Base-by-base conservation (phyloP, 805 yeast genomes). In the Ogataea nonfermentans region DNA sequence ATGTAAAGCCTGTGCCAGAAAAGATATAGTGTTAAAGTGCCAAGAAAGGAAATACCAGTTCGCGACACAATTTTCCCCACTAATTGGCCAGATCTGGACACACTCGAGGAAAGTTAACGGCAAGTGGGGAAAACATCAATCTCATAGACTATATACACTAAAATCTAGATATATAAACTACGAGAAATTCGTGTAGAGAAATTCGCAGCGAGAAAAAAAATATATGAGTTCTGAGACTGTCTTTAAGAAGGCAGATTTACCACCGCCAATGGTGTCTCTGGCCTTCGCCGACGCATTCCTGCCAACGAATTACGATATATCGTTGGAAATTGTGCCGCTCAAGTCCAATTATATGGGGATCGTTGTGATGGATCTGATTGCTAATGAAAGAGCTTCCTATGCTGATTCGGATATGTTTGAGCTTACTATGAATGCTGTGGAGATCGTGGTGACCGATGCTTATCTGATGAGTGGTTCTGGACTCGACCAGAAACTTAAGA, bases 301-400 rank as follows among this genome's bases (percentile, higher is more conserved):
- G 5, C 79, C 79, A 6, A 29, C 44, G 9, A 45, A 51, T 9
- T 74, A 74, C 49, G 62, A 56, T 12, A 56, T 74, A 25, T 41
- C 50, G 3, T 39, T 73, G 11, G 53, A 48, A 15, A 47, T 74
- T 26, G 54, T 57, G 43, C 71, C 69, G 26, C 22, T 52, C 6
- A 73, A 70, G 53, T 74, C 78, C 22, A 74, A 73, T 49, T 74
- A 70, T 47, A 45, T 54, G 4, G 78, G 78, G 20, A 46, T 51
- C 12, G 56, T 67, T 4, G 35, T 49, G n/a, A 57, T 73, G 17
- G 59, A 64, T 3, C 49, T 68, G 42, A 47, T 24, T 0, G 32
- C 44, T 13, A 70, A 68, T 37, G 26, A 40, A 6, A 46, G 46
- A 14, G 30, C 40, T 2, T 47, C 51, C 23, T 24, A 23, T 10